Percentiles rank a stretch among this genome's conserved stretches.
Conservation (phyloP, 805 yeast species). For the Pichia sporocuriosa region DNA sequence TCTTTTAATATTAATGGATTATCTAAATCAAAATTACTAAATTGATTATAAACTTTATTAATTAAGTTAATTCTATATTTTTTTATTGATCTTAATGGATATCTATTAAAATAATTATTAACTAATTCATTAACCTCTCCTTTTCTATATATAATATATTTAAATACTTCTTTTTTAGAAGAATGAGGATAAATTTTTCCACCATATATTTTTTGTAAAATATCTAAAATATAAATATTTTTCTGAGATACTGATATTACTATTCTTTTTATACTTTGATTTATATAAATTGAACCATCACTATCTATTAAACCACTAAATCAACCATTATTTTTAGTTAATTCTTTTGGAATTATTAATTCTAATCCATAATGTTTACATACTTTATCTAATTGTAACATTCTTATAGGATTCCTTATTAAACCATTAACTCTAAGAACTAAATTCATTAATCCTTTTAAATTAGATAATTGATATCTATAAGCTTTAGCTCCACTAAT, state of each 20-base stretch:
- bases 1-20: not conserved
- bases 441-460: conserved; percentile 3
- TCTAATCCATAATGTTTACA: conserved; percentile 1
- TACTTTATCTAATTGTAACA: conserved; percentile 1
- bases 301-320: conserved; percentile 5
- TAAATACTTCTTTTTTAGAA: not conserved
- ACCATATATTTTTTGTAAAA: conserved; percentile 1
- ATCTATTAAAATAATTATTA: not conserved
- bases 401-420: conserved; percentile 1
- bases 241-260: not conserved
- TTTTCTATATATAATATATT: conserved; percentile 3
- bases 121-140: not conserved
- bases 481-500: not conserved
- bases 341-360: not conserved
- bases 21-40: conserved; percentile 1
- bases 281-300: not conserved
- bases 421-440: not conserved
- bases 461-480: conserved; percentile 1
- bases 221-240: conserved; percentile 1
- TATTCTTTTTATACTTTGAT: not conserved
- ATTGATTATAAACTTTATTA: no score
- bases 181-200: no score
- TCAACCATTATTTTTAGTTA: conserved; percentile 4
- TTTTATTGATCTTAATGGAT: conserved; percentile 1
- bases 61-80: not conserved